Evolutionary conservation across 257 asterid genomes (phyloP).

Genomic region (Rauvolfia tetraphylla): DNA sequence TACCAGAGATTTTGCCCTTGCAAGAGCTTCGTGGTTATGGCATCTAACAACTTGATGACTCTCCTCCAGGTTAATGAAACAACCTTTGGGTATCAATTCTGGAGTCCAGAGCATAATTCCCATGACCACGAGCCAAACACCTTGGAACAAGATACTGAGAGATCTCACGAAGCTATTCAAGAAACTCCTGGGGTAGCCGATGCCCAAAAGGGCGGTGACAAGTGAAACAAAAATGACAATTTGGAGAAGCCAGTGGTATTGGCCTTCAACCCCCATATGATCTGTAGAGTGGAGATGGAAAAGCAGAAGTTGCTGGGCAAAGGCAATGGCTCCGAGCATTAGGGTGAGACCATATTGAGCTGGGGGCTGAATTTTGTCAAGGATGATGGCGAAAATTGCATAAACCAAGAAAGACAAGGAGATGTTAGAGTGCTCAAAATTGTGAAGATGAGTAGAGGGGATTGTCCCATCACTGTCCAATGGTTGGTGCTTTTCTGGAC

Average conservation of each 20-base stretch:
- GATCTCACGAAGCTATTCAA: slow-evolving; percentile 53
- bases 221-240: slow-evolving; percentile 42
- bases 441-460: slow-evolving; percentile 51
- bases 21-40: slow-evolving; percentile 42
- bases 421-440: slow-evolving; percentile 74
- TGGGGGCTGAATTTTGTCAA: slow-evolving; percentile 43
- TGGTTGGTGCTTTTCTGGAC: slow-evolving; percentile 48
- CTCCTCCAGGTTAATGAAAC: slow-evolving; percentile 24
- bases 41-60: slow-evolving; percentile 54
- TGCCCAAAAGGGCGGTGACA: slow-evolving; percentile 41
- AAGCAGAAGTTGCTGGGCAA: slow-evolving; percentile 64
- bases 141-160: slow-evolving; percentile 52
- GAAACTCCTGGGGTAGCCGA: slow-evolving; percentile 49
- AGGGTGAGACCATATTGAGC: slow-evolving; percentile 42
- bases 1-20: slow-evolving; percentile 69
- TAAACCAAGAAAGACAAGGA: slow-evolving; percentile 57
- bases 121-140: slow-evolving; percentile 68
- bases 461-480: slow-evolving; percentile 45
- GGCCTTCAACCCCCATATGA: slow-evolving; percentile 81
- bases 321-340: slow-evolving; percentile 60
- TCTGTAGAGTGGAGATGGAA: slow-evolving; percentile 79
- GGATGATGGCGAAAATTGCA: slow-evolving; percentile 46
- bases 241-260: slow-evolving; percentile 77
- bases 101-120: slow-evolving; percentile 86
- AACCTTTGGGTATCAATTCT: slow-evolving; percentile 27